Evolutionary conservation across 108 stramenopile species (phyloP), one percentile per base, ranked within the genome.

Genomic region (Mediolabrus comicus): DNA sequence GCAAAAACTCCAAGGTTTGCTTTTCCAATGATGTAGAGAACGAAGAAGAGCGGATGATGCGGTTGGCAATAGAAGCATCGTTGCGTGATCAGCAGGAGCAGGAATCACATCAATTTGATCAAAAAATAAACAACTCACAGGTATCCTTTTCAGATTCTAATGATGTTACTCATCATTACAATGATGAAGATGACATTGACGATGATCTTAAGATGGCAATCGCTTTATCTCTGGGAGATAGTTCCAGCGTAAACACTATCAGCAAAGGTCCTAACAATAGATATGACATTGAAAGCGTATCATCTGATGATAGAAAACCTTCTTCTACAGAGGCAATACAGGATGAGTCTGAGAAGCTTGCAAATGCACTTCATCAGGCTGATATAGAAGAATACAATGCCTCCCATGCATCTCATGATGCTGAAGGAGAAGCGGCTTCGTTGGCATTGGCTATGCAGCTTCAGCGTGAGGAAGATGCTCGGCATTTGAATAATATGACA

Each of bases 391-490:
- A 78, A 56, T 53, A 71, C 38, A 58, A 31, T 27, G 52, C 79
- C 35, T 54, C 59, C 24, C 67, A 69, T 13, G 58, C 67, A 29
- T 73, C 78, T 0, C 51, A 49, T 5, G 22, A 77, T 26, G 71
- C 71, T 26, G 56, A 41, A 12, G 79, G 51, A 4, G 81, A 74
- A 32, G 73, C 79, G 17, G 83, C 80, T 17, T 88, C 87, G 24
- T 62, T 85, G 31, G 87, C 84, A 3, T 38, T 80, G 36, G 67
- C 39, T 25, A 25, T 72, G 58, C 52, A 80, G 56, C 56, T 62
- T 13, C 65, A 69, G 25, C 77, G 76, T 61, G 84, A 85, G 34
- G 83, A 90, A 64, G 83, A 87, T 49, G 41, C 67, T 24, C 30
- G 41, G 29, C 61, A 31, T 26, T n/a, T 59, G 54, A 36, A 60